Base-by-base conservation (phyloP, 768 basidiomycete genomes). In the Tulasnella sp. region DNA sequence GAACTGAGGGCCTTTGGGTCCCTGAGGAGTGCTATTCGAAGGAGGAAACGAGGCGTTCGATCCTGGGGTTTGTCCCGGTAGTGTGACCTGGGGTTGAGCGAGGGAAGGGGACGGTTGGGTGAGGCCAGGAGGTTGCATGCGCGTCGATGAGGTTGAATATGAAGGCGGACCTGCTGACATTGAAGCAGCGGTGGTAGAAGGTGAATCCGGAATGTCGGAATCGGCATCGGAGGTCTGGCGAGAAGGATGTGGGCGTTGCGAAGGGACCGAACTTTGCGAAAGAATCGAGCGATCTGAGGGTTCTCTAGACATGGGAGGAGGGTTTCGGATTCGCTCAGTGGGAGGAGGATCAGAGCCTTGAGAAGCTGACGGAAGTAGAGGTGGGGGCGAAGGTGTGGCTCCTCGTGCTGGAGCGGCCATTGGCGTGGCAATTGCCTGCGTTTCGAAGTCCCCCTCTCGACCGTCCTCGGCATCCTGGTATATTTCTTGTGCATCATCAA, bases 1-100 rank as follows among this genome's bases (percentile, higher is more conserved):
- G 46, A 79, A 79, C 71, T 70, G 42, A 32, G 57, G 73, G 40
- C 61, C 61, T 26, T 67, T 67, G 26, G 61, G 26, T 32, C 61
- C 61, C 16, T 32, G 61, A 67, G 61, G 2, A 32, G 32, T 16
- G 29, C 16, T 67, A 35, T 23, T 35, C 61, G 61, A 35, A 35
- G 61, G 11, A 67, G 61, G 61, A 7, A 67, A 32, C 15, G 61
- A 67, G 16, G 61, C 10, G 11, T 67, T 23, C 5, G 61, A 67
- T 67, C 61, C 61, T 67, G 61, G 61, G 37, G 39, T 73, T 73
- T 73, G 40, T 15, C 71, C 61, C 26, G 40, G 71, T 26, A 48
- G 39, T 13, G 71, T 73, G 15, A 73, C 71, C 35, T 73, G 71
- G 26, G 61, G 61, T 67, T 67, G 61, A 15, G 61, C 61, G 61